Evolutionary conservation across 495 filamentous ascomycete genomes (phyloP).

Genomic region (Aspergillus campestris): DNA sequence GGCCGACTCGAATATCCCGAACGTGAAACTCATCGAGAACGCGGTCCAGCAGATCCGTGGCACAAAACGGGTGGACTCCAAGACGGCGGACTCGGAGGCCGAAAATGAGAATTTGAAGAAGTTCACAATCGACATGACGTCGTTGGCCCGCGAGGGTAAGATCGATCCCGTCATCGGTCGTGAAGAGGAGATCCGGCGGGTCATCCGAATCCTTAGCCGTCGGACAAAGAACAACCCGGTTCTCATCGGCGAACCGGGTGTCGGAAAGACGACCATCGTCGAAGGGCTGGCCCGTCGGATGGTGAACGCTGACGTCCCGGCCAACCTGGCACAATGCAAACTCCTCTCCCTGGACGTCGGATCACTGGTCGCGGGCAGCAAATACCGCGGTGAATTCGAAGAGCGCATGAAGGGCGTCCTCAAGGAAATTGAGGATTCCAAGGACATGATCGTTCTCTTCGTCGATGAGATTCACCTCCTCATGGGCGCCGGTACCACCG

Average conservation of each 20-base stretch:
- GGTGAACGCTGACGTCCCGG: slow-evolving; percentile 90
- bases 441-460: slow-evolving; percentile 94
- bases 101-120: slow-evolving; percentile 93
- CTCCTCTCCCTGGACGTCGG: slow-evolving; percentile 92
- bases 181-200: slow-evolving; percentile 92
- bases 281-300: slow-evolving; percentile 95
- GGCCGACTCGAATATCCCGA: slow-evolving; percentile 84
- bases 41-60: slow-evolving; percentile 86
- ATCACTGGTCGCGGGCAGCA: slow-evolving; percentile 89
- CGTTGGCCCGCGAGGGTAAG: slow-evolving; percentile 88
- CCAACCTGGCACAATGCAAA: slow-evolving; percentile 89
- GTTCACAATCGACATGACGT: slow-evolving; percentile 96
- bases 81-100: slow-evolving; percentile 82
- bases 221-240: slow-evolving; percentile 99
- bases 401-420: slow-evolving; percentile 98
- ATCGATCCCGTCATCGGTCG: slow-evolving; percentile 96
- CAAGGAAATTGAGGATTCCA: slow-evolving; percentile 94
- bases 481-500: slow-evolving; percentile 90
- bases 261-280: slow-evolving; percentile 96
- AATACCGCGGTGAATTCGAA: slow-evolving; percentile 96
- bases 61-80: slow-evolving; percentile 84
- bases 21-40: slow-evolving; percentile 77
- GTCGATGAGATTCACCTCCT: slow-evolving; percentile 98
- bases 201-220: slow-evolving; percentile 85
- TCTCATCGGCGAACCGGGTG: slow-evolving; percentile 91